A percentile compares a stretch with the other conserved stretches of the same genome.
Evolutionary conservation across 2,329 filamentous ascomycete species (phyloP).

Genomic region (Pseudogymnoascus sp.): DNA sequence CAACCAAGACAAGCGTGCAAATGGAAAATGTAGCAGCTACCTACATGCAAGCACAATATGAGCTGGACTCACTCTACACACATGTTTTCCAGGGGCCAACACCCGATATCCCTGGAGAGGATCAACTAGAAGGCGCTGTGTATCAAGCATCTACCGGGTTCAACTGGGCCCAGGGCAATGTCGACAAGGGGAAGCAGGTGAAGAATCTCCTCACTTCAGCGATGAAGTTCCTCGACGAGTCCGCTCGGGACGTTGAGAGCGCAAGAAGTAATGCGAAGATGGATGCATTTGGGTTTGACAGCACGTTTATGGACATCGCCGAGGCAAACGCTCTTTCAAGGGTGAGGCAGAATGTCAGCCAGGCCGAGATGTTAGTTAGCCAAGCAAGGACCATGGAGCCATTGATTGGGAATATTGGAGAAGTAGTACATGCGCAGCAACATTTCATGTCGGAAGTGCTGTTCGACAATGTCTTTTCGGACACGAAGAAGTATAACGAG

Average conservation of each 20-base stretch:
- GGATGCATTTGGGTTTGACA: conserved; percentile 43
- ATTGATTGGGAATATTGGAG: conserved; percentile 31
- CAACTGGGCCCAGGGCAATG: conserved; percentile 29
- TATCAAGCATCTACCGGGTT: conserved; percentile 31
- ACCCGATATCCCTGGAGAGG: conserved; percentile 46
- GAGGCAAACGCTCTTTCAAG: conserved; percentile 43
- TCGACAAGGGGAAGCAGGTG: conserved; percentile 37
- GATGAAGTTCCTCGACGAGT: conserved; percentile 29
- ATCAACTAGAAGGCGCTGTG: conserved; percentile 36
- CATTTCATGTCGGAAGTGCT: conserved; percentile 42
- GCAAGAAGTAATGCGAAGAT: conserved; percentile 35
- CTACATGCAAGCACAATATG: conserved; percentile 35
- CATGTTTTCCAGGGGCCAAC: conserved; percentile 46
- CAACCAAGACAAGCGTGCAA: conserved; percentile 29
- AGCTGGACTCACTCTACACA: conserved; percentile 45
- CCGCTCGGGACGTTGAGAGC: conserved; percentile 34
- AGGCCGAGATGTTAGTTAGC: conserved; percentile 34
- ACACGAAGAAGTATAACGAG: conserved; percentile 44
- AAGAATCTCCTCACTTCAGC: conserved; percentile 35
- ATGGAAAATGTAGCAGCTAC: conserved; percentile 32
- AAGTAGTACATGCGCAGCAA: conserved; percentile 38
- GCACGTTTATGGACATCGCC: conserved; percentile 42
- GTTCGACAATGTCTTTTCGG: conserved; percentile 48
- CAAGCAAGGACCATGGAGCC: conserved; percentile 37
- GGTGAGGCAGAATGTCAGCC: conserved; percentile 37